phyloP scores from a whole-genome alignment of 2,329 filamentous ascomycete species.

The Ceratocystis eucalypticola region DNA sequence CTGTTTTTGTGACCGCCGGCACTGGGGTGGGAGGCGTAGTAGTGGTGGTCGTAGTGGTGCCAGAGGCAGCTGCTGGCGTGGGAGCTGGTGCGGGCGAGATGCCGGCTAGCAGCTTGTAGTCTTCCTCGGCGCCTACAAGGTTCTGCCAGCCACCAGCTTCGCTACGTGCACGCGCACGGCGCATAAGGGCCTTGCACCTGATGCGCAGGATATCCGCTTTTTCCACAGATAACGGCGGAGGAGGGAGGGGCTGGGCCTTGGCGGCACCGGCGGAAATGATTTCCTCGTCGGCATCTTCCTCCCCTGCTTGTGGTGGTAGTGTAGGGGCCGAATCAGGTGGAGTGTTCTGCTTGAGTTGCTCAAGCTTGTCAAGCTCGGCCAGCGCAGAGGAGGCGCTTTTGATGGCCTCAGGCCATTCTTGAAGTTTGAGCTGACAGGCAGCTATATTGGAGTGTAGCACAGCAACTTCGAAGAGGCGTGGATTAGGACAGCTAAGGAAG shows the following conservation, averaged over 20 bases:
- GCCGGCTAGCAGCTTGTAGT: constrained; percentile 57
- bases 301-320: constrained; percentile 27
- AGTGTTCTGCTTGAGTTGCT: constrained; percentile 24
- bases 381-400: constrained; percentile 60
- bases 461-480: constrained; percentile 76
- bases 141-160: constrained; percentile 66
- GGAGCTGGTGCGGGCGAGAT: constrained; percentile 16
- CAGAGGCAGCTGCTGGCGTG: constrained; percentile 28
- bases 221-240: constrained; percentile 19
- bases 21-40: not conserved
- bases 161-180: constrained; percentile 59
- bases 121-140: constrained; percentile 62
- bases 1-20: not conserved
- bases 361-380: constrained; percentile 54
- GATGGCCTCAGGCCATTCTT: constrained; percentile 73
- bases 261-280: constrained; percentile 47
- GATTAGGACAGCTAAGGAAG: constrained; percentile 62
- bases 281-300: constrained; percentile 39
- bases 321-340: not conserved
- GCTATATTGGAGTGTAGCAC: constrained; percentile 81
- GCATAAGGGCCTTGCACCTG: constrained; percentile 67
- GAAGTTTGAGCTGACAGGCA: constrained; percentile 73
- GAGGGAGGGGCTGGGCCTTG: constrained; percentile 32
- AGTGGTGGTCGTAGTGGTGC: not conserved
- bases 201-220: constrained; percentile 58